Percentiles rank a stretch among this genome's conserved stretches.
These are phyloP conservation scores for Kurtzmaniella quercitrusa DNA, from an alignment of 1,139 yeast species.

Conservation along the genomic window DNA sequence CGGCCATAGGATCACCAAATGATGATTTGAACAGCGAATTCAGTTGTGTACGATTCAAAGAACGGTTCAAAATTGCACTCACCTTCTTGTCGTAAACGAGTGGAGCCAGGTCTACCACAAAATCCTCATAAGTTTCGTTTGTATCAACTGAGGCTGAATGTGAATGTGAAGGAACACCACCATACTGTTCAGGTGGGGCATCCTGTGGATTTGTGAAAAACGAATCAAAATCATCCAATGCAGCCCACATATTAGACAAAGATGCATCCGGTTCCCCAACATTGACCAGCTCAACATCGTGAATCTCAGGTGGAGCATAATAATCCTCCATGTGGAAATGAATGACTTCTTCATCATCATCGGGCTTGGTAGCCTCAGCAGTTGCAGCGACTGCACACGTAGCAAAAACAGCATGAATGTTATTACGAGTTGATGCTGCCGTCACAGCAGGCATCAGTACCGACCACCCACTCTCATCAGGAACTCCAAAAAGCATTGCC, in stretches of 20 bases:
- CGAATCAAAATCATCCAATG: conserved; percentile 88
- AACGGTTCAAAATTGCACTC: conserved; percentile 66
- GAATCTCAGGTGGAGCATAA: conserved; percentile 34
- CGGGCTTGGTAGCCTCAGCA: conserved; percentile 9
- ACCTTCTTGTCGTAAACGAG: conserved; percentile 78
- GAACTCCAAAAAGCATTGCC: conserved; percentile 90
- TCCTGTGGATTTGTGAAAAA: conserved; percentile 62
- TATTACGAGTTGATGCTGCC: conserved; percentile 82
- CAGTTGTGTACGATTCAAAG: conserved; percentile 73
- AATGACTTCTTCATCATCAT: conserved; percentile 38
- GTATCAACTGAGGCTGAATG: conserved; percentile 54
- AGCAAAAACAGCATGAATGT: conserved; percentile 92
- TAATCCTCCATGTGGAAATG: conserved; percentile 70
- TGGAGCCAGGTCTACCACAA: conserved; percentile 68
- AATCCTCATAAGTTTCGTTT: conserved; percentile 32
- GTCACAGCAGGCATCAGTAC: conserved; percentile 92
- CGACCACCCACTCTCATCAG: conserved; percentile 98
- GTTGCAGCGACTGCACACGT: conserved; percentile 53
- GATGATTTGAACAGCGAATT: conserved; percentile 73
- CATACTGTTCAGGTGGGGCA: background rate
- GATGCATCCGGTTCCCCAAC: conserved; percentile 69
- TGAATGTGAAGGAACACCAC: conserved; percentile 21
- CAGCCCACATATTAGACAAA: conserved; percentile 92
- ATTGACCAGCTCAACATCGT: conserved; percentile 35
- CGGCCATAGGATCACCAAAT: conserved; percentile 58